These are phyloP conservation scores for Tephrocybe sp. DNA, from an alignment of 768 basidiomycete genomes.

Conservation along the genomic window DNA sequence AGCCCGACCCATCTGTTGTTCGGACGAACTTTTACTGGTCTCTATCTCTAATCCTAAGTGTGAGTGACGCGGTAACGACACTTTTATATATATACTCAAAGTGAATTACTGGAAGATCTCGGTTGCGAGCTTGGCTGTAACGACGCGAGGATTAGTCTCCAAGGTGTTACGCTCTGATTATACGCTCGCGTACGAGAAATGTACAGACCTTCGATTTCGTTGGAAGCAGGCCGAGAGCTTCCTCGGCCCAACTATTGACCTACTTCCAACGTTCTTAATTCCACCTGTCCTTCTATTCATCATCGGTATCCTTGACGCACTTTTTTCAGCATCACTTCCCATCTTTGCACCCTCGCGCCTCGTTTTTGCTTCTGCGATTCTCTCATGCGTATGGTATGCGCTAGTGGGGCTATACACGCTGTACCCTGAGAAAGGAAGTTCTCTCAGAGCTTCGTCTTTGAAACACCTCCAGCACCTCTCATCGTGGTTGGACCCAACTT, in stretches of 20 bases:
- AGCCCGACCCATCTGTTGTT: conserved; percentile 7
- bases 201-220: neutral
- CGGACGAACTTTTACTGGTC: conserved; percentile 13
- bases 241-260: neutral
- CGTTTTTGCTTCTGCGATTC: neutral
- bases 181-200: neutral
- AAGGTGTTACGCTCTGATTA: neutral
- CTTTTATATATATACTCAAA: conserved; percentile 12
- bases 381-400: neutral
- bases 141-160: too few species aligned
- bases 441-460: neutral
- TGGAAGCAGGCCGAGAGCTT: neutral
- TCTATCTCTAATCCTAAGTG: too few species aligned
- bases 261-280: neutral
- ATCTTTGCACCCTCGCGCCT: neutral
- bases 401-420: neutral
- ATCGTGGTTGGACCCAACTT: neutral
- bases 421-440: neutral
- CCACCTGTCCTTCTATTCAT: neutral
- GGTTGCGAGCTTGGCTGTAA: too few species aligned
- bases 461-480: neutral
- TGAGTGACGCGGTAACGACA: too few species aligned
- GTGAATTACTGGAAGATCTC: too few species aligned
- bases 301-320: neutral
- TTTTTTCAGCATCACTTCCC: neutral